phyloP scores from a whole-genome alignment of 192 early-diverging fungal species.

The Linnemannia schmuckeri region DNA sequence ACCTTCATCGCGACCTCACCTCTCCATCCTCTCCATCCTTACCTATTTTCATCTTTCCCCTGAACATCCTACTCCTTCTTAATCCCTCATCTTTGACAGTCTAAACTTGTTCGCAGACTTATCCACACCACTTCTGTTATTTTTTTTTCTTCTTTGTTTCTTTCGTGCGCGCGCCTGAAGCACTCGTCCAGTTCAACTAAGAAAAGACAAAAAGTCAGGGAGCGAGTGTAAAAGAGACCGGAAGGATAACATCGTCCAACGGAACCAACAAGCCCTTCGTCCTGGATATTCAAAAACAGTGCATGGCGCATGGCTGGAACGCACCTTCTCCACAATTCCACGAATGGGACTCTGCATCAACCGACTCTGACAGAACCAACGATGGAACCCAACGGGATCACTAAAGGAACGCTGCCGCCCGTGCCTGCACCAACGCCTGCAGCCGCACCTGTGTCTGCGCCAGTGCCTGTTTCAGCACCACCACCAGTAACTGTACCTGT shows the following conservation, averaged over 20 bases:
- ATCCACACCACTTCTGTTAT: background rate
- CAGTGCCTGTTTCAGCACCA: slow-evolving; percentile 10
- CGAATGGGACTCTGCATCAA: slow-evolving; percentile 26
- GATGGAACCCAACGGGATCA: slow-evolving; percentile 42
- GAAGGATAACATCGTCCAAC: background rate
- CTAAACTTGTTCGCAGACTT: background rate
- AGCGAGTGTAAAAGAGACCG: slow-evolving; percentile 8
- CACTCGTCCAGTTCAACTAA: background rate
- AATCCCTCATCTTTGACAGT: background rate
- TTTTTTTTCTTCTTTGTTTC: background rate
- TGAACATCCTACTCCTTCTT: background rate
- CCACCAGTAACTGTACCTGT: slow-evolving; percentile 33
- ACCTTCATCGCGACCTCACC: background rate
- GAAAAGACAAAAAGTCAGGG: slow-evolving; percentile 9
- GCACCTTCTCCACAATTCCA: slow-evolving; percentile 31
- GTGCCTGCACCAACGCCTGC: background rate
- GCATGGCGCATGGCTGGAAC: slow-evolving; percentile 49
- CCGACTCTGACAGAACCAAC: slow-evolving; percentile 22
- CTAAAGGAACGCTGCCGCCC: slow-evolving; percentile 17
- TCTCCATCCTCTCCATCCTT: background rate
- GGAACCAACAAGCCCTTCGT: background rate
- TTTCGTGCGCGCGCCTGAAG: background rate
- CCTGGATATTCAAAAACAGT: slow-evolving; percentile 8
- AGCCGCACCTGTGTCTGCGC: background rate
- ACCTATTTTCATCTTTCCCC: background rate